Base-by-base conservation (phyloP, 495 filamentous ascomycete species). In the Podospora didyma region DNA sequence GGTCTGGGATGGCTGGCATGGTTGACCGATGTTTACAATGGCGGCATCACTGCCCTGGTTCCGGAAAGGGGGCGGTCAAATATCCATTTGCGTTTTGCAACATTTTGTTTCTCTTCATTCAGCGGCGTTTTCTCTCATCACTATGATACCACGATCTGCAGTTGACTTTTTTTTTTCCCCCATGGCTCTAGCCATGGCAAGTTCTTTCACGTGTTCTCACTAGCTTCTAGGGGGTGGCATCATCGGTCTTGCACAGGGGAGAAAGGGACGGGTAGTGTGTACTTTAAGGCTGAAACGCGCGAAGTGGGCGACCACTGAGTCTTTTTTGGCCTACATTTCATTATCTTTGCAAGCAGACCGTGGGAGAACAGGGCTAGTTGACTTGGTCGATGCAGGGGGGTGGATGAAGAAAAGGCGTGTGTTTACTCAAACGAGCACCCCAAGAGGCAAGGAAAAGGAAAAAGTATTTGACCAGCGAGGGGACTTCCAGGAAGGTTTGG, bases 21-120 rank as follows among this genome's bases (percentile, higher is more conserved):
- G 52, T 66, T 60, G 62, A 70, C 64, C 55, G 52, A 59, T 65
- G 62, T 65, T 65, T 66, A 65, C 71, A 70, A 65, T 66, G 67
- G 66, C 57, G 64, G 68, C 57, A 68, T 64, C 67, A 69, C 57
- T 65, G 62, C 67, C 65, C 67, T 68, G 24, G 48, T 53, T 49
- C 22, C 12, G 48, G n/a, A 44, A 49, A 58, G 23, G 44, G 56
- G 59, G 46, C 54, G 60, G 68, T 42, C n/a, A 16, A 17, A 42
- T 42, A 42, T 42, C 39, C 39, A 42, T 66, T 49, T 46, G 45
- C 34, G 42, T 55, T 51, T 49, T 19, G 54, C 44, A 37, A 10
- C 16, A 7, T 35, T 35, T 35, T 35, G 7, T 14, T 41, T 41
- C 16, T 41, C 16, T 17, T 41, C 16, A 3, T 42, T 42, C 37